phyloP scores from a whole-genome alignment of 352 stramenopile species.

The Phytophthora niederhauseri region DNA sequence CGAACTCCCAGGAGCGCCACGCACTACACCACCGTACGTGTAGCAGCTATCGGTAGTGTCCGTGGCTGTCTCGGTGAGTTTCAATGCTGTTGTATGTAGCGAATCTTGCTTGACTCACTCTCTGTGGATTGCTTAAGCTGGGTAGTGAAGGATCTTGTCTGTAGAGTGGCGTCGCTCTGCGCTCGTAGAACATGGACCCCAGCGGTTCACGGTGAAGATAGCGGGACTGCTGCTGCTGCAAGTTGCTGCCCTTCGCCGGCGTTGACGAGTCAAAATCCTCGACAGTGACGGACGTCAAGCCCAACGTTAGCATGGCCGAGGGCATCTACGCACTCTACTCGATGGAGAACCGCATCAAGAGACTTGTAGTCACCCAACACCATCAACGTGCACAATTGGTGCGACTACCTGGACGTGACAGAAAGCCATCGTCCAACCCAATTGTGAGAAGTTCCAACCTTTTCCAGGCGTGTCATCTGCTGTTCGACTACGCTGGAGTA shows the following conservation, averaged over 20 bases:
- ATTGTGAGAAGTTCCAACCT: slow-evolving; percentile 89
- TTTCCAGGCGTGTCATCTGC: slow-evolving; percentile 85
- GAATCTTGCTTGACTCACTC: no score
- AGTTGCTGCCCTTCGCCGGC: slow-evolving; percentile 89
- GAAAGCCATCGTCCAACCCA: slow-evolving; percentile 79
- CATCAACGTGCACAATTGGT: slow-evolving; percentile 90
- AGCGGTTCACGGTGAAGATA: background rate
- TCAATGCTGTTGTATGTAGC: no score
- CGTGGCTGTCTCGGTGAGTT: no score
- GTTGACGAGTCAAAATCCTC: slow-evolving; percentile 59
- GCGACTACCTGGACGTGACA: slow-evolving; percentile 66
- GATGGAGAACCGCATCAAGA: slow-evolving; percentile 97
- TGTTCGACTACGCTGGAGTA: slow-evolving; percentile 96
- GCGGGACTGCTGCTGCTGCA: background rate
- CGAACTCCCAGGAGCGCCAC: no score
- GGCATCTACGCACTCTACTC: slow-evolving; percentile 95
- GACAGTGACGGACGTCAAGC: slow-evolving; percentile 59
- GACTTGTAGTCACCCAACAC: slow-evolving; percentile 86
- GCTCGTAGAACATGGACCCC: background rate
- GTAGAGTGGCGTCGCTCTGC: slow-evolving; percentile 1
- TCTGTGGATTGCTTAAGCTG: no score
- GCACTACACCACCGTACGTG: no score
- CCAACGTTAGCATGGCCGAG: slow-evolving; percentile 78
- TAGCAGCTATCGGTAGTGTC: no score
- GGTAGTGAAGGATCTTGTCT: no score